Evolutionary conservation across 768 basidiomycete genomes (phyloP), one percentile per base, ranked within the genome.

Genomic region (Punctularia strigosozonata): DNA sequence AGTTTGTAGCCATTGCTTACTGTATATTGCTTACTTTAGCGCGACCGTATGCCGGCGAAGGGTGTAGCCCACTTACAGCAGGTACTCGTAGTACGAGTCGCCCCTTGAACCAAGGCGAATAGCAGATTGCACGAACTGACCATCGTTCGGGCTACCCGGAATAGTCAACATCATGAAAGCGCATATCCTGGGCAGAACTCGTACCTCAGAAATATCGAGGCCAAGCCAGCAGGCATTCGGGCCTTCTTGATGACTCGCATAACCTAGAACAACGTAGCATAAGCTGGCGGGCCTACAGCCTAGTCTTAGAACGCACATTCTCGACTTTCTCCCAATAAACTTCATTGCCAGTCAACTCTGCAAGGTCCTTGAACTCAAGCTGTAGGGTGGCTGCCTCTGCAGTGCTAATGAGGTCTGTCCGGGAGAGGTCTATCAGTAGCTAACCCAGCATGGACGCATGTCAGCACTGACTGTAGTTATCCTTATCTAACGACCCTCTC

Each of bases 1-100:
- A 32, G 89, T 90, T 55, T 89, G 87, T 1, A 91, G 55, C 51
- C 76, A 88, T 55, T 88, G 84, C 53, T 87, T 87, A 37, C 76
- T 56, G 35, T 39, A 25, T 42, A 37, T 25, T 20, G 26, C 36
- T 25, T 40, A 25, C 19, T 12, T 14, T 23, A n/a, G 31, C 37
- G 28, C 10, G 10, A 30, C 10, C 33, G 18, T 73, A 20, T 31
- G 22, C 43, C 36, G 37, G 46, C 39, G 36, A 39, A 33, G 13
- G 14, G 10, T 28, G 15, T 28, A 8, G 18, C 24, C 25, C 7
- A 57, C 74, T 62, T 44, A 85, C 82, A 91, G 52, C 13, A 90
- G 59, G 52, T 92, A 90, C 56, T 94, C 92, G 53, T 95, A 98
- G 60, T 80, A 97, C 2, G 87, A 90, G 56, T 98, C 92, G 22